Evolutionary conservation across 257 asterid species (phyloP), one percentile per base, ranked within the genome.

Genomic region (Scutellaria baicalensis): DNA sequence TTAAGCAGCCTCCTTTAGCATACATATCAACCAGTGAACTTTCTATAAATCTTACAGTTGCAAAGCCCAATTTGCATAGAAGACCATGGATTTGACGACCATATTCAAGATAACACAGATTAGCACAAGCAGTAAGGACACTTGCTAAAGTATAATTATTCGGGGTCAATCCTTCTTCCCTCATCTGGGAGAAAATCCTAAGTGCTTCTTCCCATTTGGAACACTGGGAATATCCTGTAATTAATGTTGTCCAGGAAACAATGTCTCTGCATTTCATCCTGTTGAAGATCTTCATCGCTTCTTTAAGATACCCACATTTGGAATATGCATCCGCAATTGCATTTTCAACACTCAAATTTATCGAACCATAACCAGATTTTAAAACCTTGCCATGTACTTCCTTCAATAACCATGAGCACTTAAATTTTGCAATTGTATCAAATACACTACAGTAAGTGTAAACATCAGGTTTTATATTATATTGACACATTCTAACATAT

Each of bases 1-100:
- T 40, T 72, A 86, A 68, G 58, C 77, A 60, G 59, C 92, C 88
- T 64, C 83, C 84, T 51, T 84, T 82, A 17, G 86, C 84, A 76
- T 86, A 86, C 86, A 85, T 83, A 78, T 83, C 86, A 40, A 85
- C 66, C 31, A 83, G 69, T 45, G 89, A 76, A 79, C 87, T 78
- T 69, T 73, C 84, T 31, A 75, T 20, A 44, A 68, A 83, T 66
- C 64, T 81, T 9, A 81, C 83, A 36, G 68, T 62, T 44, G 31
- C 71, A 59, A 80, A 78, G 48, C 81, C 77, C 45, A 72, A 18
- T 84, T 82, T 76, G 80, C 73, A 81, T 8, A 74, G 35, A 56
- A 84, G 79, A 9, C 84, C 76, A 42, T 78, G 84, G 55, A 78
- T 50, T 80, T 84, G 86, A 12, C 76, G 71, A 13, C 89, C 83